Conservation (phyloP, 176 grass and related monocot genomes). For the Phyllostachys edulis region DNA sequence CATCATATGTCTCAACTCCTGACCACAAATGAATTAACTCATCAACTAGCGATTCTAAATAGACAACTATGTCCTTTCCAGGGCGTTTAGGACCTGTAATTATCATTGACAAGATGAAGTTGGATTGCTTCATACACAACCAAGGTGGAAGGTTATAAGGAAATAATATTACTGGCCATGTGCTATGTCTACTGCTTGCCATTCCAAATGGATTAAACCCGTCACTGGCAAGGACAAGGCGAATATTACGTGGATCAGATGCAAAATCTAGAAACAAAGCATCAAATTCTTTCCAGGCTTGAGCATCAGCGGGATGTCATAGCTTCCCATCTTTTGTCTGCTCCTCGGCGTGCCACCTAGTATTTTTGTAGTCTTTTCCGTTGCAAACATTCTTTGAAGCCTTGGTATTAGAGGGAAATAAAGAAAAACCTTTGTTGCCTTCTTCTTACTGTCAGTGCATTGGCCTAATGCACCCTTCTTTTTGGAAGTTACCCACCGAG, state of each 20-base stretch:
- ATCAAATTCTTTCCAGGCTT: not conserved
- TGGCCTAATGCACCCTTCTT: not conserved
- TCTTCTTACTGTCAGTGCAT: not conserved
- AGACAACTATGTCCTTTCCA: not conserved
- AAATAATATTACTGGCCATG: not conserved
- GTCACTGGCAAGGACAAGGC: not conserved
- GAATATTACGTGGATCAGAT: not conserved
- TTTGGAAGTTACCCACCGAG: not conserved
- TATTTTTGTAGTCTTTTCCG: not conserved
- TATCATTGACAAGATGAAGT: not conserved
- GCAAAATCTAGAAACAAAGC: not conserved
- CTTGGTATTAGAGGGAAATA: not conserved
- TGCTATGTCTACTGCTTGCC: not conserved
- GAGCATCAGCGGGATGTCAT: not conserved
- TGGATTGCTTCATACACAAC: not conserved
- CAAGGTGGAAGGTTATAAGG: not conserved
- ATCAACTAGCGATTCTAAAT: not conserved
- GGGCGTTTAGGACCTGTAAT: not conserved
- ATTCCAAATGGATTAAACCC: not conserved
- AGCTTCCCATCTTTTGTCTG: not conserved
- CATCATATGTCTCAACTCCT: not conserved
- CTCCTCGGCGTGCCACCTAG: not conserved
- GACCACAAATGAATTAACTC: not conserved
- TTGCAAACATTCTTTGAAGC: conserved; percentile 10
- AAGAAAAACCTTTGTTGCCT: not conserved